phyloP scores from a whole-genome alignment of 2,329 filamentous ascomycete species.

The Trichoderma asperellum region DNA sequence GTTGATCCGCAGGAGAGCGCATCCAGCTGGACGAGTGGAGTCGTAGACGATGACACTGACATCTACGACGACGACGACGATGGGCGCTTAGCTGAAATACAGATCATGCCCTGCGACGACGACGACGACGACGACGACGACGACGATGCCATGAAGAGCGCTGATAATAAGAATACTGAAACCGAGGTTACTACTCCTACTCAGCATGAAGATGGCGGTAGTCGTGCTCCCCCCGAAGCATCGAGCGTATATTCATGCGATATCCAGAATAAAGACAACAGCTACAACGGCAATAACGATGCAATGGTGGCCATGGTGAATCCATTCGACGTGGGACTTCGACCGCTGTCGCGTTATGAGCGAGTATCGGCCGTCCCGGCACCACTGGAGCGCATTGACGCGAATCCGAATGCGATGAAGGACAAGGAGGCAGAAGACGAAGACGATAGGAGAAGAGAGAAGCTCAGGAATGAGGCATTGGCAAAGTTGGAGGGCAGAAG shows the following conservation, averaged over 20 bases:
- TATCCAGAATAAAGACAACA: not conserved
- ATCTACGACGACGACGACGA: not conserved
- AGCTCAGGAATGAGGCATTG: not conserved
- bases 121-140: not conserved
- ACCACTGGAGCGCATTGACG: not conserved
- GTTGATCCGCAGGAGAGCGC: not conserved
- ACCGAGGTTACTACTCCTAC: not conserved
- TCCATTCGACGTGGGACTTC: not conserved
- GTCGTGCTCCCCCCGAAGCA: not conserved
- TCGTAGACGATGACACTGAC: not conserved
- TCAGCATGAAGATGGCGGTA: too few relatives aligned
- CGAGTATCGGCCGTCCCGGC: not conserved
- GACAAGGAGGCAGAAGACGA: not conserved
- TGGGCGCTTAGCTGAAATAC: not conserved
- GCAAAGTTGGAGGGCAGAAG: slow-evolving; percentile 7
- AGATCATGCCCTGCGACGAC: not conserved
- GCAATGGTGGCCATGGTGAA: not conserved
- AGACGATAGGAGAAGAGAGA: not conserved
- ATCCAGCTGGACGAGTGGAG: not conserved
- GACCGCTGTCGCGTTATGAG: not conserved
- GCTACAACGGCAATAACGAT: not conserved
- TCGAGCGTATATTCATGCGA: slow-evolving; percentile 16
- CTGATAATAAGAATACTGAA: not conserved
- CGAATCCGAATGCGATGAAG: too few relatives aligned
- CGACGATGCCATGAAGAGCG: not conserved